These are phyloP conservation scores for Trichoderma gamsii DNA, from an alignment of 495 filamentous ascomycete species.

Conservation along the genomic window DNA sequence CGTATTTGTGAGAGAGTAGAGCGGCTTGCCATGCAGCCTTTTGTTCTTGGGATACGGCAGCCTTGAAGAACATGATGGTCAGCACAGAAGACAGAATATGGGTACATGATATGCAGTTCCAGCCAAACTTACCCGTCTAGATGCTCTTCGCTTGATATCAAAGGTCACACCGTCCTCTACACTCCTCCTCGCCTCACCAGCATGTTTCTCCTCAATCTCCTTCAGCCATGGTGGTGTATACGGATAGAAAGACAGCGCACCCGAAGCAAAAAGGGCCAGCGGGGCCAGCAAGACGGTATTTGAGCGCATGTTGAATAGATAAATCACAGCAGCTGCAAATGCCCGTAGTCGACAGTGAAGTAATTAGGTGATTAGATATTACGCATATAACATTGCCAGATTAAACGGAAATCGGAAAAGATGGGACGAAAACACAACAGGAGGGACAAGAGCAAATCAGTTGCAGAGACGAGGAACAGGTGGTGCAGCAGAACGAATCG, in stretches of 20 bases:
- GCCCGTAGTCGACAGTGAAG: neutral
- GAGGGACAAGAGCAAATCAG: neutral
- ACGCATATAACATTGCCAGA: slow-evolving; percentile 12
- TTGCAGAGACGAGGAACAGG: too few species aligned
- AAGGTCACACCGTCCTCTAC: slow-evolving; percentile 11
- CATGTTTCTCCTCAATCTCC: slow-evolving; percentile 1
- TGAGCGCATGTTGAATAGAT: neutral
- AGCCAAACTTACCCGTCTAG: slow-evolving; percentile 16
- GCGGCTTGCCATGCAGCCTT: slow-evolving; percentile 8
- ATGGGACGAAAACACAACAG: neutral
- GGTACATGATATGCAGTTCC: neutral
- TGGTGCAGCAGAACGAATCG: neutral
- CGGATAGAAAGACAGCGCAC: slow-evolving; percentile 22
- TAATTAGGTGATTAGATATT: slow-evolving; percentile 17
- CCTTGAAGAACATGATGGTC: slow-evolving; percentile 18
- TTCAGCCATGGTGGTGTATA: slow-evolving; percentile 20
- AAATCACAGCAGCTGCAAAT: neutral
- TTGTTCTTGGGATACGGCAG: neutral
- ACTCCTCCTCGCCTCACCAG: slow-evolving; percentile 1
- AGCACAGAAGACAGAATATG: slow-evolving; percentile 15
- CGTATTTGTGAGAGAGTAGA: slow-evolving; percentile 15
- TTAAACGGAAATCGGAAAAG: neutral
- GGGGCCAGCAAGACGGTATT: neutral
- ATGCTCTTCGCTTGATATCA: slow-evolving; percentile 21
- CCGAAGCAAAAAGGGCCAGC: slow-evolving; percentile 7